phyloP scores from a whole-genome alignment of 176 grass and related monocot species.

The Musa schizocarpa region DNA sequence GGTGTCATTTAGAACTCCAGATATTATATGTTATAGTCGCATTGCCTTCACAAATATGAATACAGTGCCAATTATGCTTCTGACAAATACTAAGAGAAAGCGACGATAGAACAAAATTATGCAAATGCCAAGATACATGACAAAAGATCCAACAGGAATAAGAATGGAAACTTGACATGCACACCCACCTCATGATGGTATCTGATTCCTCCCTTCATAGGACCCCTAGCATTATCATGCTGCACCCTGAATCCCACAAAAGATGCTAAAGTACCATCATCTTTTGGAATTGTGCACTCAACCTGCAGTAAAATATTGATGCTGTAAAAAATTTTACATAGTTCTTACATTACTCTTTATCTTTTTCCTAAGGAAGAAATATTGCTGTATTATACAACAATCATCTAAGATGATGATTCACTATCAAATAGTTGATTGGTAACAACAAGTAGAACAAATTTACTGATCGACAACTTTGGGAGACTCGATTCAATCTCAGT shows the following conservation, averaged over 20 bases:
- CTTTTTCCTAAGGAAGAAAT: neutral
- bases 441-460: neutral
- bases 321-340: neutral
- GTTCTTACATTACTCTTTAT: neutral
- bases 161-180: neutral
- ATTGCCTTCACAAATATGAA: too few species aligned
- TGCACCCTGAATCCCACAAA: conserved; percentile 91
- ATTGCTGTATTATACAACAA: neutral
- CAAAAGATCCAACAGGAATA: conserved; percentile 11
- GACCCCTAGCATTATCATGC: conserved; percentile 90
- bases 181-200: conserved; percentile 71
- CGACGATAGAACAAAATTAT: neutral
- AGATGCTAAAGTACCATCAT: conserved; percentile 77
- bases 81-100: neutral
- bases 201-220: conserved; percentile 97
- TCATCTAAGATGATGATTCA: neutral
- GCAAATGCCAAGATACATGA: neutral
- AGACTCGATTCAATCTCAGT: neutral
- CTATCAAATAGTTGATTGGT: neutral
- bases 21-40: too few species aligned
- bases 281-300: conserved; percentile 94
- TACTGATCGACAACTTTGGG: neutral
- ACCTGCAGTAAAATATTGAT: conserved; percentile 36
- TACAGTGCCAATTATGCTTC: neutral
- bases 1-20: neutral